Base-by-base conservation (phyloP, 495 filamentous ascomycete genomes). In the Penicillium coprophilum region DNA sequence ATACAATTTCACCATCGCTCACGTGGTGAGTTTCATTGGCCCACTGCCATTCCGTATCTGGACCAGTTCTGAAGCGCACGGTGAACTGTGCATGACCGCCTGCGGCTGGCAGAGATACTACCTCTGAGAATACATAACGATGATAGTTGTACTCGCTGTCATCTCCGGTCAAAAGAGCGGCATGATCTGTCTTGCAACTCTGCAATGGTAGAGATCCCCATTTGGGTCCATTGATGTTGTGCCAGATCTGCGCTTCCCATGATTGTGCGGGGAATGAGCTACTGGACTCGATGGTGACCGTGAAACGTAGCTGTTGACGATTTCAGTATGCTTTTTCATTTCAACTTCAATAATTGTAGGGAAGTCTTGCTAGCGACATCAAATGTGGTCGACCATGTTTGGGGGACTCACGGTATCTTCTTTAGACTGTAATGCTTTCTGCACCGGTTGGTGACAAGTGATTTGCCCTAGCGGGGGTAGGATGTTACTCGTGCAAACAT, bases 221-320 rank as follows among this genome's bases (percentile, higher is more conserved):
- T 43, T 78, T 66, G 23, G 44, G 60, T 59, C 46, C 62, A 43
- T 64, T 64, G 46, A 82, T 79, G 24, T 88, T 87, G 62, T 92
- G 83, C 91, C 91, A 96, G 1, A 96, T 73, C 31, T 85, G 79
- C 6, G 88, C 80, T 64, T 94, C 80, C 87, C 88, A 95, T 38
- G 71, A 55, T 58, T 86, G 79, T 7, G 81, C 64, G 1, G 76
- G 76, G 31, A 82, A 77, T 47, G 71, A 74, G 32, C 65, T 77
- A 43, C 80, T 84, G 21, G 84, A 81, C 56, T 91, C 88, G 28
- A 96, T 73, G n/a, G 90, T 70, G 15, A 90, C 88, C 15, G 81
- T 85, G 57, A 94, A 87, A 3, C 63, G 63, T 12, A 88, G 74
- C 73, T 82, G 57, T 15, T 50, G 8, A 13, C 19, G 30, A 19